Percentiles rank a stretch among this genome's conserved stretches.
Conservation (phyloP, 176 grass and related monocot genomes). For the Stipa capillata region DNA sequence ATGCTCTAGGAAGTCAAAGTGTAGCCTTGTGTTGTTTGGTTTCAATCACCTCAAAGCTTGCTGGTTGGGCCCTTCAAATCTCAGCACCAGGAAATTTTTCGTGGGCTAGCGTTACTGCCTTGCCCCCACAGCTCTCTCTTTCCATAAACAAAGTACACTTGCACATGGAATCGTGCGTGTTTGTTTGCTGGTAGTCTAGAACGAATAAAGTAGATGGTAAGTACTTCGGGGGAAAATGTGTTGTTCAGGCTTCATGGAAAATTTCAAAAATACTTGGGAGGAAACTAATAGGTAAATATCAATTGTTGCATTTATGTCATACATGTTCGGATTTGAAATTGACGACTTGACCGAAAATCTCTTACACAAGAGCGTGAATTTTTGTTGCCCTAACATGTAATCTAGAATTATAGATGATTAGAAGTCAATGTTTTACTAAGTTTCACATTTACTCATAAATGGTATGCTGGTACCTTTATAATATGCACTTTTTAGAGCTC, state of each 20-base stretch:
- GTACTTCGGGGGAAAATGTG: background rate
- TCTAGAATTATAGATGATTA: no score
- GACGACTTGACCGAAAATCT: background rate
- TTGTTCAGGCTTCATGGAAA: background rate
- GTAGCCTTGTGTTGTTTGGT: constrained; percentile 33
- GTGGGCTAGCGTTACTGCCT: background rate
- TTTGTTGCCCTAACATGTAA: background rate
- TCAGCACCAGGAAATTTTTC: constrained; percentile 16
- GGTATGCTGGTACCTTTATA: no score
- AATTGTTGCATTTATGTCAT: background rate
- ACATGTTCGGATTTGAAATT: background rate
- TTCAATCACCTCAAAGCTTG: constrained; percentile 47
- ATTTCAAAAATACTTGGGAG: background rate
- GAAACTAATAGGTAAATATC: background rate
- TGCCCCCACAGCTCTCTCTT: constrained; percentile 2
- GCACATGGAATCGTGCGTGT: constrained; percentile 41
- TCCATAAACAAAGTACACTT: constrained; percentile 40
- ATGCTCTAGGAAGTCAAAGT: constrained; percentile 59
- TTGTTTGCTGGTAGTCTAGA: constrained; percentile 12
- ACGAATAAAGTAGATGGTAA: constrained; percentile 16
- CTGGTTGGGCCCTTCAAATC: constrained; percentile 58
- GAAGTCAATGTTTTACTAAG: background rate
- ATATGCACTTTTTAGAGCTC: no score
- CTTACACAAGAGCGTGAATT: background rate
- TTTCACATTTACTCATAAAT: background rate